Conservation (phyloP, 2,329 filamentous ascomycete genomes). For the Hypoxylon sp. region DNA sequence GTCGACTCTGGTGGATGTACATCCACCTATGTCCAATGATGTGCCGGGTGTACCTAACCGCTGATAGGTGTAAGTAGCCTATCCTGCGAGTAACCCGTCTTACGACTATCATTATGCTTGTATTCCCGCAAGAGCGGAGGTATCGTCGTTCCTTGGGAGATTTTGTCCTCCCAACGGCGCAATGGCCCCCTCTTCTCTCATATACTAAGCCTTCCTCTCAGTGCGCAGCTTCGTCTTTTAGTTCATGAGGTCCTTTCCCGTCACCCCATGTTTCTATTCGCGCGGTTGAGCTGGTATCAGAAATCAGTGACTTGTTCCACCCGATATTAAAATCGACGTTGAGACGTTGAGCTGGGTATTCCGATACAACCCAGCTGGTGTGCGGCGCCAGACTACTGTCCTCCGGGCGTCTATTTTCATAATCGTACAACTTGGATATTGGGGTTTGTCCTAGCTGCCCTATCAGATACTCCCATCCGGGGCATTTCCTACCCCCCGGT, state of each 20-base stretch:
- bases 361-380: constrained; percentile 47
- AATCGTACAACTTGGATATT: constrained; percentile 58
- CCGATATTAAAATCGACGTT: constrained; percentile 37
- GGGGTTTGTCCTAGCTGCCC: constrained; percentile 54
- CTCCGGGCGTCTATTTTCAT: constrained; percentile 62
- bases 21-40: constrained; percentile 25
- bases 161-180: constrained; percentile 23
- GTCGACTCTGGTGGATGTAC: constrained; percentile 43
- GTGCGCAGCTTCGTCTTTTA: constrained; percentile 23
- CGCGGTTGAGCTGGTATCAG: constrained; percentile 26
- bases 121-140: constrained; percentile 29
- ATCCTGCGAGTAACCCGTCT: constrained; percentile 23
- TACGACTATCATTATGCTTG: constrained; percentile 28
- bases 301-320: constrained; percentile 43
- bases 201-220: constrained; percentile 46
- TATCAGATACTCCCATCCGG: constrained; percentile 58
- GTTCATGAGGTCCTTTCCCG: constrained; percentile 19
- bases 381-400: constrained; percentile 55
- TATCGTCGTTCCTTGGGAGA: constrained; percentile 23
- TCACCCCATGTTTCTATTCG: constrained; percentile 21
- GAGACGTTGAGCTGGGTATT: constrained; percentile 46
- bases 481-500: constrained; percentile 57
- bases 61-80: constrained; percentile 33
- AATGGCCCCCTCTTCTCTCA: constrained; percentile 39
- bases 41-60: constrained; percentile 32